Base-by-base conservation (phyloP, 2,329 filamentous ascomycete genomes). In the Cryphonectria carpinicola region DNA sequence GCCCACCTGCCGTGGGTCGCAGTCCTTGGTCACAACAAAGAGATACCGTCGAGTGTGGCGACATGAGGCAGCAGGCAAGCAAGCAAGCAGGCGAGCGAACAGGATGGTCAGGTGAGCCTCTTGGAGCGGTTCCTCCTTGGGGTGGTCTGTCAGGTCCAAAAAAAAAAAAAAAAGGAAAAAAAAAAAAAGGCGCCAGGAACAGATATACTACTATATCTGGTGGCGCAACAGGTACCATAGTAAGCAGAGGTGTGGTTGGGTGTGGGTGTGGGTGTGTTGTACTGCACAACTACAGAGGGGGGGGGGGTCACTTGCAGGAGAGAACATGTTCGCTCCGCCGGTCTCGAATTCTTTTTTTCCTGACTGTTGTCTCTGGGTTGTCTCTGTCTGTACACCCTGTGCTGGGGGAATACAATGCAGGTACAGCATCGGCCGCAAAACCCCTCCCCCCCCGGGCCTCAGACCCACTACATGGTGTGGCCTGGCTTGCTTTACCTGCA, bases 281-380 rank as follows among this genome's bases (percentile, higher is more conserved):
- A 65, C 63, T 65, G 63, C 63, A 65, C 63, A 25, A 46, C 49
- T 58, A 49, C 65, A 56, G 32, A 58, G 46, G 19, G 28, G 28
- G n/a, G 49, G 37, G 37, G 37, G 8, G 3, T 32, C 4, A 32
- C 17, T 19, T 66, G 28, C 32, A 41, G 65, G 19, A 56, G 43
- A 54, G n/a, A 56, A 22, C 19, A 65, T 32, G 32, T 39, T 54
- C 64, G 28, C 46, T 14, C 22, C 14, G 8, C 11, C n/a, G 28
- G 22, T 37, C 14, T 41, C 11, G 22, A 66, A 17, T 25, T 25
- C 25, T 22, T 46, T 17, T 46, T 46, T 65, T 49, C 4, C 4
- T 39, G 32, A 5, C 43, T 37, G 1, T 49, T 37, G 32, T 54
- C 43, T 32, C 32, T 17, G 8, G 22, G 14, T 32, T 41, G 52